Evolutionary conservation across 805 yeast genomes (phyloP).

Genomic region (Hanseniaspora taiwanica): DNA sequence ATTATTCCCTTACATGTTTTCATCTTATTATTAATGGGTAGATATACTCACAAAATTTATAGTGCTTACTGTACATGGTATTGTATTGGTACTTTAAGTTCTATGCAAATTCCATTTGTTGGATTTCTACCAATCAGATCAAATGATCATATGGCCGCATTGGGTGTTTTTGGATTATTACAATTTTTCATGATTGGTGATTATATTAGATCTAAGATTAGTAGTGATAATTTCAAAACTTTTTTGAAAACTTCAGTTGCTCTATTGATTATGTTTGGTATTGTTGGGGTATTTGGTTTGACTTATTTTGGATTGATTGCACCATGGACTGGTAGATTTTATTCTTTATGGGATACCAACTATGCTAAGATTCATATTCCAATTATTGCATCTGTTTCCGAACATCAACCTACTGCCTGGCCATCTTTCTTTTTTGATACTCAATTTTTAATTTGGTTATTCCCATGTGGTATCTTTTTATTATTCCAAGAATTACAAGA

Average conservation of each 20-base stretch:
- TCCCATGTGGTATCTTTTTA: conserved; percentile 94
- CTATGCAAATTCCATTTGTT: conserved; percentile 98
- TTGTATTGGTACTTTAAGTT: conserved; percentile 90
- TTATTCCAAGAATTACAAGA: conserved; percentile 80
- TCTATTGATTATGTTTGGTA: conserved; percentile 46
- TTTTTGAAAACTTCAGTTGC: conserved; percentile 49
- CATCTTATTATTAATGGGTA: conserved; percentile 84
- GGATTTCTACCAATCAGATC: conserved; percentile 95
- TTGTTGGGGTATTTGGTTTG: conserved; percentile 58
- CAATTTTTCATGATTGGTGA: conserved; percentile 83
- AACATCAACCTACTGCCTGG: conserved; percentile 99
- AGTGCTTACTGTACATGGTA: conserved; percentile 95
- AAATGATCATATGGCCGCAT: conserved; percentile 95
- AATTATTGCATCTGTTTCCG: conserved; percentile 95
- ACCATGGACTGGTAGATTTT: conserved; percentile 99
- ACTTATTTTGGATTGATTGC: conserved; percentile 91
- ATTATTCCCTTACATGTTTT: conserved; percentile 92
- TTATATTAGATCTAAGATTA: conserved; percentile 61
- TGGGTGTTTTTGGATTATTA: conserved; percentile 90
- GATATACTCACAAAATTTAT: conserved; percentile 71
- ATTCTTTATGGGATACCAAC: conserved; percentile 94
- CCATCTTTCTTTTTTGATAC: conserved; percentile 94
- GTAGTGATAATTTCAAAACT: conserved; percentile 59
- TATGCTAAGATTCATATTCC: conserved; percentile 98
- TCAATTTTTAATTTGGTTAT: conserved; percentile 86